These are phyloP conservation scores for Tricholoma hemisulphureum DNA, from an alignment of 768 basidiomycete genomes.

Conservation along the genomic window DNA sequence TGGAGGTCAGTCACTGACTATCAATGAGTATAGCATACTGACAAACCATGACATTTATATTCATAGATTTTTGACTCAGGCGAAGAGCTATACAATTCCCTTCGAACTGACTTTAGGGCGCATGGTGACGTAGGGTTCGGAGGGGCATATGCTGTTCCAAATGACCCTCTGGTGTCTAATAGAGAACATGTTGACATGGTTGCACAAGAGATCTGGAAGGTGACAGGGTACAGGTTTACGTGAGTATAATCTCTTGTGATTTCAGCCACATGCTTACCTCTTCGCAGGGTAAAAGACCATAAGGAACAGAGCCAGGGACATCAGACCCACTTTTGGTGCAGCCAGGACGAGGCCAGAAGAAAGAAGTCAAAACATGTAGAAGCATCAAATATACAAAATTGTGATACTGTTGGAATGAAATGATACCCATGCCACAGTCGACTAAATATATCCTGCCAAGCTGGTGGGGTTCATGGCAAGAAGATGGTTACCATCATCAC, in stretches of 20 bases:
- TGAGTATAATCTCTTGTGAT: slow-evolving; percentile 12
- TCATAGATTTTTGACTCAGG: background rate
- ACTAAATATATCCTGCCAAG: slow-evolving; percentile 16
- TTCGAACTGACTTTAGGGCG: background rate
- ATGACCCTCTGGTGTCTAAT: background rate
- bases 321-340: slow-evolving; percentile 20
- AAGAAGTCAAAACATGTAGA: background rate
- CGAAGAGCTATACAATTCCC: background rate
- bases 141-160: background rate
- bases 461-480: background rate
- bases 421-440: slow-evolving; percentile 19
- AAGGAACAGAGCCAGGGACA: slow-evolving; percentile 17
- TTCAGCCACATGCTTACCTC: background rate
- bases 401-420: slow-evolving; percentile 26
- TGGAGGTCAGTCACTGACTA: background rate
- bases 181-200: slow-evolving; percentile 15
- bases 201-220: slow-evolving; percentile 17
- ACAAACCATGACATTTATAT: background rate
- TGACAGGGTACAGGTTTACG: slow-evolving; percentile 22
- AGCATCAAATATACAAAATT: slow-evolving; percentile 19
- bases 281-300: slow-evolving; percentile 21
- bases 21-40: background rate
- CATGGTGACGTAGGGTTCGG: background rate
- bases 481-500: slow-evolving; percentile 4
- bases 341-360: slow-evolving; percentile 16